A percentile compares a stretch with the other conserved stretches of the same genome.
Conservation (phyloP, 495 filamentous ascomycete species). For the Tricharina praecox region DNA sequence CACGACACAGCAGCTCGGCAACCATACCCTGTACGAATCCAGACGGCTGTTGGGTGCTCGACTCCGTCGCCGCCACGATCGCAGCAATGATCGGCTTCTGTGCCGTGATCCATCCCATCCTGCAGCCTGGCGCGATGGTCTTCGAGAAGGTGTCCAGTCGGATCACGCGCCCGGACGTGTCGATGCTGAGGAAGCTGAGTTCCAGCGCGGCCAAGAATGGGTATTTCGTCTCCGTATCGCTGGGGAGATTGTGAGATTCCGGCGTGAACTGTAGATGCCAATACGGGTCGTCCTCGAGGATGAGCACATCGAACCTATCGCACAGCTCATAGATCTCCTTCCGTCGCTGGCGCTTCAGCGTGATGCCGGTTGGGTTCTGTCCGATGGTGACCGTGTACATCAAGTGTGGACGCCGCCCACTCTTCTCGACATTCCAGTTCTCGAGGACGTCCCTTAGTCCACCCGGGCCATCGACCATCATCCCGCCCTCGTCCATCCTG, state of each 20-base stretch:
- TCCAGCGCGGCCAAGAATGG: constrained; percentile 69
- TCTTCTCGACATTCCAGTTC: constrained; percentile 56
- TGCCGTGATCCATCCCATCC: constrained; percentile 69
- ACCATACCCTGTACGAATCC: constrained; percentile 79
- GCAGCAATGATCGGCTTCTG: constrained; percentile 60
- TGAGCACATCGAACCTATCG: constrained; percentile 72
- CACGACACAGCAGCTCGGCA: constrained; percentile 46
- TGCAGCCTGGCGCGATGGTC: constrained; percentile 63
- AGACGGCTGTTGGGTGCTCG: constrained; percentile 62
- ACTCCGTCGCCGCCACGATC: constrained; percentile 47
- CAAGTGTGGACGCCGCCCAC: constrained; percentile 59
- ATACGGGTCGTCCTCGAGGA: constrained; percentile 90
- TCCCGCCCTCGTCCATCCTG: constrained; percentile 59
- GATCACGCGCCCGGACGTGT: constrained; percentile 74
- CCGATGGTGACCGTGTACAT: constrained; percentile 90
- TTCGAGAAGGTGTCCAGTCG: constrained; percentile 71
- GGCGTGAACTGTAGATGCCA: constrained; percentile 69
- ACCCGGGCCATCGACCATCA: constrained; percentile 47
- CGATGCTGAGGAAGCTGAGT: constrained; percentile 53
- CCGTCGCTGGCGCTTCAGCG: constrained; percentile 50
- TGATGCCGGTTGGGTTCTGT: constrained; percentile 75
- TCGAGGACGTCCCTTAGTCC: constrained; percentile 61
- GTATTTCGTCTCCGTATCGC: constrained; percentile 42
- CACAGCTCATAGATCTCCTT: constrained; percentile 67
- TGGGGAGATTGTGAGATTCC: constrained; percentile 10